phyloP scores from a whole-genome alignment of 306 rosid species.

The Macrotyloma uniflorum region DNA sequence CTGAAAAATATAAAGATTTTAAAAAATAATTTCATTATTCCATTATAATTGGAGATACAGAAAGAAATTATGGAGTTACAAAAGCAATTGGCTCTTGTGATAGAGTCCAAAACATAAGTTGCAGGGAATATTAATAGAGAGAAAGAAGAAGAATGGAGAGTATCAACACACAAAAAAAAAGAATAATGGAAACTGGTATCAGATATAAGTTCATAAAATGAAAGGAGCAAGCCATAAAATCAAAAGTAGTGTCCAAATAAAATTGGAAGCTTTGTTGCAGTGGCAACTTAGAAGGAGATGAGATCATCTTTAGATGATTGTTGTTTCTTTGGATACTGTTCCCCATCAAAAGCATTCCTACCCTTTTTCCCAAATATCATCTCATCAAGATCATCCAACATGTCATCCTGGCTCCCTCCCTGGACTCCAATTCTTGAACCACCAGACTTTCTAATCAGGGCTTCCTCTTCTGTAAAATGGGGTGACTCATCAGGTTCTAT shows the following conservation, averaged over 20 bases:
- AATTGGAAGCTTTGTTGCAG: background rate
- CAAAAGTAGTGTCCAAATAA: background rate
- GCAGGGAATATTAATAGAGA: too few relatives aligned
- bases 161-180: too few relatives aligned
- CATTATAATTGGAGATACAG: too few relatives aligned
- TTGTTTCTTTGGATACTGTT: conserved; percentile 63
- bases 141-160: too few relatives aligned
- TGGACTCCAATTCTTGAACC: conserved; percentile 52
- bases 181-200: too few relatives aligned
- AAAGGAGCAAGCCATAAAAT: too few relatives aligned
- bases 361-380: conserved; percentile 93
- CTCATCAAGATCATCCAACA: conserved; percentile 97
- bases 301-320: conserved; percentile 66
- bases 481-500: conserved; percentile 81
- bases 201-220: too few relatives aligned
- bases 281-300: conserved; percentile 56
- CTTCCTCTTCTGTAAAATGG: conserved; percentile 48
- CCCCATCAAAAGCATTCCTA: conserved; percentile 50
- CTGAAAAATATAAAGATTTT: too few relatives aligned
- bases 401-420: conserved; percentile 70
- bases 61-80: too few relatives aligned
- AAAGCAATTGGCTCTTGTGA: too few relatives aligned
- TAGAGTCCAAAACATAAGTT: too few relatives aligned
- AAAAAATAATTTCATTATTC: too few relatives aligned
- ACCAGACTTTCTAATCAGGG: conserved; percentile 64